Evolutionary conservation across 768 basidiomycete genomes (phyloP).

Genomic region (Gelatoporia subvermispora): DNA sequence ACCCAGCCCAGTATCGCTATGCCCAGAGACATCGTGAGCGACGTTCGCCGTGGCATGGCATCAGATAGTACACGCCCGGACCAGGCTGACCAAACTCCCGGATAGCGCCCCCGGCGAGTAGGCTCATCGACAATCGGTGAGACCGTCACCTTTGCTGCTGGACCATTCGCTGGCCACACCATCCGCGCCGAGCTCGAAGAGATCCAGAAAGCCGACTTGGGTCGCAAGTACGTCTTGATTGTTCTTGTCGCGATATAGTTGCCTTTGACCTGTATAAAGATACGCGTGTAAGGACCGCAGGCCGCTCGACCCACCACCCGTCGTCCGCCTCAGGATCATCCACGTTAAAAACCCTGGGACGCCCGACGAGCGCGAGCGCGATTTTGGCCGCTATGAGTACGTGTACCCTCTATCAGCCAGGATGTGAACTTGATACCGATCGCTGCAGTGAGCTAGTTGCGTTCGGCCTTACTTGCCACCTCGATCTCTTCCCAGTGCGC

Average conservation of each 20-base stretch:
- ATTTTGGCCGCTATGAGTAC: background rate
- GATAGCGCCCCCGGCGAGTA: background rate
- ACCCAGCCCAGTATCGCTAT: too few relatives aligned
- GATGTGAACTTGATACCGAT: too few relatives aligned
- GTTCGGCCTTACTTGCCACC: conserved; percentile 65
- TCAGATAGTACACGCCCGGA: too few relatives aligned
- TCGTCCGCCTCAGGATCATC: conserved; percentile 3
- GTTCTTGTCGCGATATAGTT: conserved; percentile 9
- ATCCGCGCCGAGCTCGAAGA: conserved; percentile 52
- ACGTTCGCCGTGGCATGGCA: too few relatives aligned
- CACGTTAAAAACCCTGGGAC: background rate
- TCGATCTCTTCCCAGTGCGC: conserved; percentile 64
- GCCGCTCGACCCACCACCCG: conserved; percentile 11
- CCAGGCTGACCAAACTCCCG: background rate
- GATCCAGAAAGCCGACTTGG: conserved; percentile 59
- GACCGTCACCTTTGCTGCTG: conserved; percentile 52
- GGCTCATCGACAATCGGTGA: conserved; percentile 29
- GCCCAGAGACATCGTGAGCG: too few relatives aligned
- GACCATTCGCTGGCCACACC: conserved; percentile 55
- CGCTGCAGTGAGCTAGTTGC: background rate
- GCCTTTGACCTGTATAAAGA: background rate
- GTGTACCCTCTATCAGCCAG: background rate
- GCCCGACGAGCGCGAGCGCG: background rate
- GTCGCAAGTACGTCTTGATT: conserved; percentile 46
- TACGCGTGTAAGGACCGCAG: conserved; percentile 11